Evolutionary conservation across 2,329 filamentous ascomycete species (phyloP), one percentile per base, ranked within the genome.

Genomic region (Escovopsis weberi): DNA sequence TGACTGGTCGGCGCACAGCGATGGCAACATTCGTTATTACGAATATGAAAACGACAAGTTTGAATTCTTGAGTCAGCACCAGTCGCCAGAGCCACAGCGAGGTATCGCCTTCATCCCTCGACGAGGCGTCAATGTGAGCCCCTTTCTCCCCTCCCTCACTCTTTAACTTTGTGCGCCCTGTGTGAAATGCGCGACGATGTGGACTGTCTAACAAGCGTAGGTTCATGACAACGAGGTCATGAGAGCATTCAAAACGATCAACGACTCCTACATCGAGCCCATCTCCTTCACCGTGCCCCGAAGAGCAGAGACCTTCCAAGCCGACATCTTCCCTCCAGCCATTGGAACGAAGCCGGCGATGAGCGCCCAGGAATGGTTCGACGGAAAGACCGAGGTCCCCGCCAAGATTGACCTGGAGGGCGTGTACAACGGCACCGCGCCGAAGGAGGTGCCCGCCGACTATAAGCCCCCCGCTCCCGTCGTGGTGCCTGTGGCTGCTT

Each of bases 41-140:
- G 91, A 98, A 65, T 94, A 93, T 58, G 85, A 93, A 59, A 94
- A 96, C 65, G 89, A 96, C 72, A 95, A 95, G 65, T 95, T 98
- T 59, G 89, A 98, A 65, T 94, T 85, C 64, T 69, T 98, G 43
- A 93, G 87, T 49, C 89, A 96, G 62, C 91, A 96, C 74, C 94
- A 95, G 66, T 96, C 91, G n/a, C 69, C 72, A 34, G 91, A 98
- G 50, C 89, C 91, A 30, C 91, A 98, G 67, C 79, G 91, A 59
- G 91, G 91, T 54, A 74, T 98, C 54, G 91, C 86, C 32, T 96
- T 98, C 63, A 65, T 96, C 59, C 91, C 91, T 42, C 89, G 94
- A 65, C 85, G 91, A 49, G 91, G 89, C 49, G 84, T 98, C 54
- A 94, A 95, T 60, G 82, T 83, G 59, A 58, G 74, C 61, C 36